A percentile compares a stretch with the other conserved stretches of the same genome.
Evolutionary conservation across 2,329 filamentous ascomycete species (phyloP).

Genomic region (Pseudocercospora eumusae): DNA sequence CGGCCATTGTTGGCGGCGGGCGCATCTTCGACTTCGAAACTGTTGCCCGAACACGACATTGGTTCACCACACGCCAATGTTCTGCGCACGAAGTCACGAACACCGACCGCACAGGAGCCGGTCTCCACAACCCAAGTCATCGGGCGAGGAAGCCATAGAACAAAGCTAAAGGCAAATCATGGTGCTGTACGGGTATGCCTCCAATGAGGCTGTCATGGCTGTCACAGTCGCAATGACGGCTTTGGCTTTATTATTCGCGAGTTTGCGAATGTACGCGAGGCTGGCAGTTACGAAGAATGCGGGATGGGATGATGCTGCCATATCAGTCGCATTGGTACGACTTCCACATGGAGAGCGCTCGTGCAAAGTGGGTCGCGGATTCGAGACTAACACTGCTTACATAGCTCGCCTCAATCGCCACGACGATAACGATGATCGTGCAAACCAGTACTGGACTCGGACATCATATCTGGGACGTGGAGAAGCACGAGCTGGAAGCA

Average conservation of each 20-base stretch:
- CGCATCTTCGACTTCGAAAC: neutral
- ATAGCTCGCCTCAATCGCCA: slow-evolving; percentile 4
- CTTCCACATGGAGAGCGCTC: neutral
- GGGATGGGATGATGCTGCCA: slow-evolving; percentile 18
- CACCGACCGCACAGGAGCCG: neutral
- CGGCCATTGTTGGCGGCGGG: neutral
- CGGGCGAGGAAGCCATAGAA: neutral
- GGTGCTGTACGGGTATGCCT: slow-evolving; percentile 20
- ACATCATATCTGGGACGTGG: slow-evolving; percentile 10
- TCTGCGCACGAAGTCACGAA: neutral
- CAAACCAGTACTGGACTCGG: slow-evolving; percentile 13
- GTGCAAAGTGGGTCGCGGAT: neutral
- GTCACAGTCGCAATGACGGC: slow-evolving; percentile 16
- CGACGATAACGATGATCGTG: slow-evolving; percentile 3
- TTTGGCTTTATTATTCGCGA: slow-evolving; percentile 23
- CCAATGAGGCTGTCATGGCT: slow-evolving; percentile 11
- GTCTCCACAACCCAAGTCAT: slow-evolving; percentile 1
- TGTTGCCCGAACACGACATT: neutral
- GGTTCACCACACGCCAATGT: neutral
- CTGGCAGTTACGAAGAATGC: slow-evolving; percentile 16
- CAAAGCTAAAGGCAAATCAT: neutral
- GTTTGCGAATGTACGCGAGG: slow-evolving; percentile 26
- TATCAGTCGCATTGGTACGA: slow-evolving; percentile 14
- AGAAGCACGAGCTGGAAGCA: slow-evolving; percentile 4
- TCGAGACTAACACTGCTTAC: neutral